phyloP scores from a whole-genome alignment of 176 grass and related monocot species.

The Thalia dealbata region DNA sequence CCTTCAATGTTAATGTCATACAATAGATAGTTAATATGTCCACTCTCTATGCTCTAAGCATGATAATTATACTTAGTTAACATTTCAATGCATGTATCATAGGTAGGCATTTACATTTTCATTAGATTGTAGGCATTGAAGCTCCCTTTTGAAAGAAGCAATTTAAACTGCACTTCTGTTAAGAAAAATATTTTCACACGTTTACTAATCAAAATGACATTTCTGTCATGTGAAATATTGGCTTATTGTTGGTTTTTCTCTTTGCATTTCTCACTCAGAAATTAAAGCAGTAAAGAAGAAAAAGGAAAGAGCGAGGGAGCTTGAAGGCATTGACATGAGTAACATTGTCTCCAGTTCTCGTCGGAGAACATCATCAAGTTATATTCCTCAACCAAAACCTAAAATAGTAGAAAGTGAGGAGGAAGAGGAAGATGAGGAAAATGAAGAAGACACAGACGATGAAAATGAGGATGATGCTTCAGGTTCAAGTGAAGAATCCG shows the following conservation, averaged over 20 bases:
- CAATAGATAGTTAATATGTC: not conserved
- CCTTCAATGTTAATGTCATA: not conserved
- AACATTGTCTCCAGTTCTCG: constrained; percentile 91
- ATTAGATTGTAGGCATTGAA: not conserved
- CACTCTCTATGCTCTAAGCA: not conserved
- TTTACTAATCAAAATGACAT: not conserved
- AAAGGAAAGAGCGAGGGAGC: constrained; percentile 92
- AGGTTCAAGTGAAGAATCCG: constrained; percentile 35
- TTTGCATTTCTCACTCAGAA: constrained; percentile 36
- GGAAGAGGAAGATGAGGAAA: constrained; percentile 33
- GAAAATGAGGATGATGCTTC: constrained; percentile 36
- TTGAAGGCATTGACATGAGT: constrained; percentile 92
- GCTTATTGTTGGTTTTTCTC: constrained; percentile 12
- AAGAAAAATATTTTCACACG: not conserved
- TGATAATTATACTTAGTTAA: not conserved
- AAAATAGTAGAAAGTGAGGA: constrained; percentile 42
- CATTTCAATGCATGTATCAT: too few relatives aligned
- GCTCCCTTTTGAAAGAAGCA: not conserved
- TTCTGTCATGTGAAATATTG: constrained; percentile 15
- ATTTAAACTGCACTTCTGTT: not conserved
- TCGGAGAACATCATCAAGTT: constrained; percentile 52
- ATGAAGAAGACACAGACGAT: constrained; percentile 25
- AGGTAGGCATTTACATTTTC: too few relatives aligned
- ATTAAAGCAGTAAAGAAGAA: constrained; percentile 82
- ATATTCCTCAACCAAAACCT: constrained; percentile 54